A percentile compares a stretch with the other conserved stretches of the same genome.
These are phyloP conservation scores for Eudorina sp. DNA, from an alignment of 139 green algal species.

Conservation along the genomic window DNA sequence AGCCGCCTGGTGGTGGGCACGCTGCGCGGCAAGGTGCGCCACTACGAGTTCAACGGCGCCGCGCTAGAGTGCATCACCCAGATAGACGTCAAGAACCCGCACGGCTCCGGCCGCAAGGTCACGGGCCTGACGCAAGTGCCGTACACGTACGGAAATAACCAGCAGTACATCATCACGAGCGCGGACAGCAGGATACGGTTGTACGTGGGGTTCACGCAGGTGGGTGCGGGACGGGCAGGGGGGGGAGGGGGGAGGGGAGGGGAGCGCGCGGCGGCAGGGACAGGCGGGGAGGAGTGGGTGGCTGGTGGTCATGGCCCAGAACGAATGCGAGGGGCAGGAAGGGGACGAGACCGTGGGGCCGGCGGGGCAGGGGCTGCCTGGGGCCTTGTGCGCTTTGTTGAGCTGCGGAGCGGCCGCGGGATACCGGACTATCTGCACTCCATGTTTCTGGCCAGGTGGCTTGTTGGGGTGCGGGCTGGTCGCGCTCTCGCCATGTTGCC, in stretches of 20 bases:
- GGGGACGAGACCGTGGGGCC: no score
- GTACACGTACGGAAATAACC: conserved; percentile 58
- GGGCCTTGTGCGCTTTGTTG: no score
- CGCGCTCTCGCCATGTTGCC: no score
- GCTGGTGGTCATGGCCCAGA: no score
- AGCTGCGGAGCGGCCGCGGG: no score
- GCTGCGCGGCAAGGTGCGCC: conserved; percentile 68
- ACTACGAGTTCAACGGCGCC: conserved; percentile 56
- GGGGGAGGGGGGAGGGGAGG: neutral
- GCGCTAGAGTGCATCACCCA: conserved; percentile 40
- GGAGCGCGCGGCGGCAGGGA: no score
- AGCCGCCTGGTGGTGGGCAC: conserved; percentile 76
- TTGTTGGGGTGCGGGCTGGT: no score
- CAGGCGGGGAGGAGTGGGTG: no score
- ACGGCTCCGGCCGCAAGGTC: conserved; percentile 81
- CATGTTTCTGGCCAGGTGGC: no score
- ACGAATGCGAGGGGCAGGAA: no score
- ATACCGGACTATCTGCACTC: no score
- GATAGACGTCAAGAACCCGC: conserved; percentile 71
- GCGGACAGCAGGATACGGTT: conserved; percentile 87
- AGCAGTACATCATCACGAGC: conserved; percentile 87
- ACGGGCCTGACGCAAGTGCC: conserved; percentile 83
- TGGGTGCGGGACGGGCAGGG: neutral
- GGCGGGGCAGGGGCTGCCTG: no score
- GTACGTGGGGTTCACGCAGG: conserved; percentile 57